A percentile compares a stretch with the other conserved stretches of the same genome.
Evolutionary conservation across 139 green algal species (phyloP).

Genomic region (Closterium sp.): DNA sequence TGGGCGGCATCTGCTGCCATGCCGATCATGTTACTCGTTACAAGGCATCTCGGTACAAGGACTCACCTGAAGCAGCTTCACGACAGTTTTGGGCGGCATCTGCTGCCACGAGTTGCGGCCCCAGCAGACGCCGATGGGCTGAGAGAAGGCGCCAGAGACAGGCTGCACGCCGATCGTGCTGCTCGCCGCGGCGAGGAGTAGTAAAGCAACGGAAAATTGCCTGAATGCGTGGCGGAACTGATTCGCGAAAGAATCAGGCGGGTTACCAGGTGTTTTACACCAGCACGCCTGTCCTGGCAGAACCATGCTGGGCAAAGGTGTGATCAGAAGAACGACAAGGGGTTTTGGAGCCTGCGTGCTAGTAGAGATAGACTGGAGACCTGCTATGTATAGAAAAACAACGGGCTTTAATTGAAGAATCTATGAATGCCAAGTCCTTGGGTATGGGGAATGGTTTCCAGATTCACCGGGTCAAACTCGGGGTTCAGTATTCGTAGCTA

Average conservation of each 20-base stretch:
- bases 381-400: background rate
- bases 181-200: background rate
- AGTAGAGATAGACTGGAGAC: background rate
- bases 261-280: background rate
- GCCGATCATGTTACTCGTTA: too few relatives aligned
- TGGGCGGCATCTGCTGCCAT: background rate
- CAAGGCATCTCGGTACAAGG: too few relatives aligned
- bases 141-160: background rate
- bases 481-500: too few relatives aligned
- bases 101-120: slow-evolving; percentile 2
- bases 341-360: too few relatives aligned
- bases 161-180: background rate
- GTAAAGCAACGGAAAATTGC: background rate
- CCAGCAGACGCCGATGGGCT: slow-evolving; percentile 21
- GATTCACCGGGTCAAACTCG: too few relatives aligned
- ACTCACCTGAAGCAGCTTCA: slow-evolving; percentile 11
- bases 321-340: too few relatives aligned
- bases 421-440: background rate
- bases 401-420: background rate
- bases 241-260: background rate
- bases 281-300: background rate
- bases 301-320: background rate
- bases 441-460: background rate
- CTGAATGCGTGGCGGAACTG: background rate
- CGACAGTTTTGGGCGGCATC: background rate